Conservation (phyloP, 345 rosid species). For the Gossypium stocksii region DNA sequence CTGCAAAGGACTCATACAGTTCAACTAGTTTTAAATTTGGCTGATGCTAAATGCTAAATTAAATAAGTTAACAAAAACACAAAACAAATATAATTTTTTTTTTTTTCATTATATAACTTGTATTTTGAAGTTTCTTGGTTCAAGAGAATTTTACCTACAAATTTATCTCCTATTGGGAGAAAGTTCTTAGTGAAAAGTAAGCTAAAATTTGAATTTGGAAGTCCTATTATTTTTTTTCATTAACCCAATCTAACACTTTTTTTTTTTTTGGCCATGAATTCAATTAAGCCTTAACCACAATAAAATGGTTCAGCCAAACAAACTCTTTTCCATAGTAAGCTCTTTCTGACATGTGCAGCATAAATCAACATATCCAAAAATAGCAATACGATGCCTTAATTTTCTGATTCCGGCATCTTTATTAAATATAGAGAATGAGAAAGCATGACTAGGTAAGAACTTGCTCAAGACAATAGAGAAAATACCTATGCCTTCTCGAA, state of each 20-base stretch:
- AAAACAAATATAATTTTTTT: not conserved
- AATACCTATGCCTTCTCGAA: constrained; percentile 67
- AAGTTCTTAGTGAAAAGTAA: not conserved
- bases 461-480: not conserved
- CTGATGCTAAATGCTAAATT: not conserved
- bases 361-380: not conserved
- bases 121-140: not conserved
- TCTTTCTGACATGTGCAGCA: not conserved
- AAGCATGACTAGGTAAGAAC: not conserved
- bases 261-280: not conserved
- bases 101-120: not conserved
- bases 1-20: not conserved
- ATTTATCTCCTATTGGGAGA: not conserved
- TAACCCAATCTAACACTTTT: not conserved
- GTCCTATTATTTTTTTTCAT: not conserved
- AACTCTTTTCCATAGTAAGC: not conserved
- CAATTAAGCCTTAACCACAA: not conserved
- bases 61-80: not conserved
- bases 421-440: not conserved
- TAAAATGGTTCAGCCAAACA: not conserved
- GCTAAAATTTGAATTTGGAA: not conserved
- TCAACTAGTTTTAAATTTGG: not conserved
- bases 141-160: not conserved
- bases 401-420: not conserved
- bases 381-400: not conserved